Percentiles rank a stretch among this genome's conserved stretches.
phyloP scores from a whole-genome alignment of 352 stramenopile species.

The Aphanomyces stellatus region DNA sequence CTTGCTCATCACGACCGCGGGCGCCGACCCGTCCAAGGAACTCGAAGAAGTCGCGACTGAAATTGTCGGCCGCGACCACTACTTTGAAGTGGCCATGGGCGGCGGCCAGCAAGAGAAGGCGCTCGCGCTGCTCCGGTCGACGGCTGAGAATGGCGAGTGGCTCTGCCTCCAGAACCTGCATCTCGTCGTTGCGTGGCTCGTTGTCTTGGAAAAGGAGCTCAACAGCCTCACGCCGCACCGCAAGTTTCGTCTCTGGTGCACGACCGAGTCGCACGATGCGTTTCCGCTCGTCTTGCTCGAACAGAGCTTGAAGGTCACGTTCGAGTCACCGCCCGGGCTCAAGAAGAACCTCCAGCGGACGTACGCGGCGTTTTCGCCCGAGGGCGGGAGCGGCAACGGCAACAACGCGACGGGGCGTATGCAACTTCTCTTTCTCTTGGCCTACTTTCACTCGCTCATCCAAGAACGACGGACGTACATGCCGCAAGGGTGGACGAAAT shows the following conservation, averaged over 20 bases:
- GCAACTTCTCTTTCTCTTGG: constrained; percentile 83
- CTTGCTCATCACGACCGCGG: constrained; percentile 87
- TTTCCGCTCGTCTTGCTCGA: constrained; percentile 91
- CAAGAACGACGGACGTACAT: constrained; percentile 89
- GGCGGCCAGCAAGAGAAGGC: constrained; percentile 91
- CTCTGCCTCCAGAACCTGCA: constrained; percentile 96
- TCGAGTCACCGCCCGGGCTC: constrained; percentile 90
- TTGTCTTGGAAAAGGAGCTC: constrained; percentile 87
- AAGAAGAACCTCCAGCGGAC: constrained; percentile 95
- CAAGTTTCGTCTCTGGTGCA: constrained; percentile 94
- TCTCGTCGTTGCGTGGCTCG: constrained; percentile 90
- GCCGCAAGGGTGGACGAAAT: constrained; percentile 94
- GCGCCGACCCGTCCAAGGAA: constrained; percentile 91
- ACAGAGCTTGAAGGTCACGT: constrained; percentile 91
- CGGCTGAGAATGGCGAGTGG: constrained; percentile 84
- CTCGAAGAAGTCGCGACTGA: constrained; percentile 85
- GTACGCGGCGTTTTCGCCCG: constrained; percentile 74
- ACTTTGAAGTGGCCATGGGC: constrained; percentile 93
- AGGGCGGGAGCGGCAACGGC: constrained; percentile 35
- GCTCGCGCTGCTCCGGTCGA: constrained; percentile 65
- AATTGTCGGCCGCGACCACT: constrained; percentile 81
- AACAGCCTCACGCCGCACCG: constrained; percentile 53
- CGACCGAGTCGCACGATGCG: constrained; percentile 83
- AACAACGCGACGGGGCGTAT: constrained; percentile 33
- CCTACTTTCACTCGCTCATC: constrained; percentile 84